A percentile compares a stretch with the other conserved stretches of the same genome.
phyloP scores from a whole-genome alignment of 768 basidiomycete genomes.

The Porpolomopsis calyptriformis region DNA sequence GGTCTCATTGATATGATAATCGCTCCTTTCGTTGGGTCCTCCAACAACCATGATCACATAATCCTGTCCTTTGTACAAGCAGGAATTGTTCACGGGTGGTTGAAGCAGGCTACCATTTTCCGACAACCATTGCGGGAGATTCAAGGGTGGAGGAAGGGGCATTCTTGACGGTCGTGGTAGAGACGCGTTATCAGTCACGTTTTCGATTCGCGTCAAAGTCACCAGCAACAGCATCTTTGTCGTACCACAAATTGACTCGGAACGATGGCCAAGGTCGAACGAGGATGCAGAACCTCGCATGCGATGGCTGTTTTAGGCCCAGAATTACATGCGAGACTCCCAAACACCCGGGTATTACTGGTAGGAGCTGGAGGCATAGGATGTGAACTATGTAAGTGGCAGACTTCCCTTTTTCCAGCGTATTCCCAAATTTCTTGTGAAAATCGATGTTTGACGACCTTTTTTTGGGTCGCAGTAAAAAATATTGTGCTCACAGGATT shows the following conservation, averaged over 20 bases:
- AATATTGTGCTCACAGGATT: constrained; percentile 92
- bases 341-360: constrained; percentile 63
- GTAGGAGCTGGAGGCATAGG: constrained; percentile 98
- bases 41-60: constrained; percentile 95
- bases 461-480: constrained; percentile 83
- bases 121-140: constrained; percentile 81
- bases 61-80: constrained; percentile 71
- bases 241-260: not conserved
- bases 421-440: not conserved
- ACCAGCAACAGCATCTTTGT: not conserved
- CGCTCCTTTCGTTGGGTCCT: constrained; percentile 88
- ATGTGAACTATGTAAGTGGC: constrained; percentile 75
- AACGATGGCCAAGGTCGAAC: too few relatives aligned
- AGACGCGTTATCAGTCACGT: too few relatives aligned
- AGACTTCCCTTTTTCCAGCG: not conserved
- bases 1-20: constrained; percentile 94
- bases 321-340: constrained; percentile 51
- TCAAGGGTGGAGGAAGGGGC: constrained; percentile 74
- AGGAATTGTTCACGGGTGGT: constrained; percentile 91
- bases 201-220: too few relatives aligned
- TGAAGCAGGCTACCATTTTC: constrained; percentile 72
- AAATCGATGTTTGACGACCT: not conserved
- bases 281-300: constrained; percentile 38
- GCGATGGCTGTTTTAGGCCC: constrained; percentile 73
- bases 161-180: constrained; percentile 30